phyloP scores from a whole-genome alignment of 2,329 filamentous ascomycete genomes.

The Aspergillus spinulosporus region DNA sequence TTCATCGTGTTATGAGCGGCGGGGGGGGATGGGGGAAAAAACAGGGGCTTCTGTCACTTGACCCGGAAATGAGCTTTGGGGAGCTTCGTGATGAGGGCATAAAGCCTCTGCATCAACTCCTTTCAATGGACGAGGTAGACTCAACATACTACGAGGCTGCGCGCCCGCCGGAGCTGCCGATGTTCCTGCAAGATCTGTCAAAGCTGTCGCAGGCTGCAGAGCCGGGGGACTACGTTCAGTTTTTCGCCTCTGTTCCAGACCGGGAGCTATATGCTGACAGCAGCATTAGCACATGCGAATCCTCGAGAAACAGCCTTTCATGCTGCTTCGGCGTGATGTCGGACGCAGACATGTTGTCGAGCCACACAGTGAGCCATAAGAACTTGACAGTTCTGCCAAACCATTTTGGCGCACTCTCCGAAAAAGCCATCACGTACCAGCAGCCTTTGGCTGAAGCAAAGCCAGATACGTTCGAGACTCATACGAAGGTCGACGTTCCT shows the following conservation, averaged over 20 bases:
- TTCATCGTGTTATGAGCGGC: slow-evolving; percentile 46
- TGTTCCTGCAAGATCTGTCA: slow-evolving; percentile 35
- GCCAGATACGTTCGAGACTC: slow-evolving; percentile 18
- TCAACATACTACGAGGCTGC: neutral
- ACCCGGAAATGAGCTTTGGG: slow-evolving; percentile 40
- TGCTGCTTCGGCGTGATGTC: slow-evolving; percentile 37
- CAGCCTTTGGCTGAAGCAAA: slow-evolving; percentile 23
- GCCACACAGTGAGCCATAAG: slow-evolving; percentile 8
- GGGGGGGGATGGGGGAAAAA: slow-evolving; percentile 50
- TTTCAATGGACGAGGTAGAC: slow-evolving; percentile 18
- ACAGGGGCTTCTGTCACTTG: slow-evolving; percentile 44
- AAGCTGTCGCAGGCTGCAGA: slow-evolving; percentile 42
- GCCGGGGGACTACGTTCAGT: slow-evolving; percentile 43
- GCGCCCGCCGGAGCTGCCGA: slow-evolving; percentile 22
- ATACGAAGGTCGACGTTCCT: slow-evolving; percentile 39
- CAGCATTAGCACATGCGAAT: neutral
- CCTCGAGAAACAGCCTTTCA: slow-evolving; percentile 19
- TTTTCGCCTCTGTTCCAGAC: slow-evolving; percentile 40
- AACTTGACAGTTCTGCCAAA: slow-evolving; percentile 30
- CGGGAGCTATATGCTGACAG: neutral
- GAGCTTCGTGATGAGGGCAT: slow-evolving; percentile 21
- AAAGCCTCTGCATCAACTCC: slow-evolving; percentile 25
- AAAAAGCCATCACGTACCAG: slow-evolving; percentile 39
- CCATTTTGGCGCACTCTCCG: slow-evolving; percentile 43
- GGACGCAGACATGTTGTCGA: slow-evolving; percentile 25